Conservation (phyloP, 2,329 filamentous ascomycete species). For the Calonectria pteridis region DNA sequence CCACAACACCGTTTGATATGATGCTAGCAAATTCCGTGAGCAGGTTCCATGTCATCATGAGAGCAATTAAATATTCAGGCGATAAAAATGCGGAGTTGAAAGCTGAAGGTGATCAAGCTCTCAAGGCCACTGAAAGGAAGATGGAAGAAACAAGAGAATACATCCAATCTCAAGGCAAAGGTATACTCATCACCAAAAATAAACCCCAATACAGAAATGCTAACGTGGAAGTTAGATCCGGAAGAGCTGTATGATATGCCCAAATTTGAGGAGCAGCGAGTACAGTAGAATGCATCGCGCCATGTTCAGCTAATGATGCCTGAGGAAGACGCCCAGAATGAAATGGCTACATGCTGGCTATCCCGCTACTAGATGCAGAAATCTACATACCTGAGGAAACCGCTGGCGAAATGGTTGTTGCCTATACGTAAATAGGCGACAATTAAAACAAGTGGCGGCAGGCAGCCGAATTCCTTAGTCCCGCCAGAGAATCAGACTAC, state of each 20-base stretch:
- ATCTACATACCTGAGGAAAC: background rate
- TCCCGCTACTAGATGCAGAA: background rate
- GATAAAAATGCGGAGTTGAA: background rate
- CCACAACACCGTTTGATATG: constrained; percentile 78
- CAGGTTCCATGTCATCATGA: background rate
- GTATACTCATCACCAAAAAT: constrained; percentile 45
- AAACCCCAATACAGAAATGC: background rate
- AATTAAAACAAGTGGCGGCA: background rate
- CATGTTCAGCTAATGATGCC: constrained; percentile 1
- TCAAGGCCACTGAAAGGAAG: constrained; percentile 59
- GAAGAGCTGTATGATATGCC: constrained; percentile 38
- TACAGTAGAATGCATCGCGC: background rate
- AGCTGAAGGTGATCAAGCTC: background rate
- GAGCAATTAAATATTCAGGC: background rate
- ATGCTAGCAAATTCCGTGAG: constrained; percentile 67
- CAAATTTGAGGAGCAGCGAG: constrained; percentile 25
- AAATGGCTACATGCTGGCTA: background rate
- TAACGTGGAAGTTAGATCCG: constrained; percentile 28
- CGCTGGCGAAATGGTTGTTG: background rate
- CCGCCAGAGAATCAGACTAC: background rate
- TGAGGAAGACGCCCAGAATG: background rate
- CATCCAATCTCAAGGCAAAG: constrained; percentile 65
- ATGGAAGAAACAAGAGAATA: constrained; percentile 64
- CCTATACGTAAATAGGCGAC: background rate
- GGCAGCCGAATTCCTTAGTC: constrained; percentile 5